A percentile compares a stretch with the other conserved stretches of the same genome.
These are phyloP conservation scores for Mycosphaerella arachidis DNA, from an alignment of 2,329 filamentous ascomycete genomes.

Conservation along the genomic window DNA sequence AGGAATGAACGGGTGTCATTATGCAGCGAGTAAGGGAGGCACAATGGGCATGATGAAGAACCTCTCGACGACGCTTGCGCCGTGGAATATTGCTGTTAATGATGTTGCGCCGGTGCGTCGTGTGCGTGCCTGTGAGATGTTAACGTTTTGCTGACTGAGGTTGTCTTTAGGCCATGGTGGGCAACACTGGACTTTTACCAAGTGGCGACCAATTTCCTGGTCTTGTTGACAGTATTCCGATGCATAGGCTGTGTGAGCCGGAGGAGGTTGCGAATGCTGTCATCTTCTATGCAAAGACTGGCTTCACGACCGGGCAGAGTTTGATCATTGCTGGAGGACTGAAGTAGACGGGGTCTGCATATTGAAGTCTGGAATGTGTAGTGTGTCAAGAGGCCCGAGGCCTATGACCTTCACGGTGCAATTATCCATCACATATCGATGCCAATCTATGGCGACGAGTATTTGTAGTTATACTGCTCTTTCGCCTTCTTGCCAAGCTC, in stretches of 20 bases:
- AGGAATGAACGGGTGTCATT: constrained; percentile 52
- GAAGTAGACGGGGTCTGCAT: constrained; percentile 13
- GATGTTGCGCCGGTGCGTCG: constrained; percentile 53
- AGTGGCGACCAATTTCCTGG: constrained; percentile 47
- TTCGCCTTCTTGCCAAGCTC: constrained; percentile 40
- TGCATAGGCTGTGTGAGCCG: constrained; percentile 53
- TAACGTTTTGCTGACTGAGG: background rate
- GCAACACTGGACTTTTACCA: constrained; percentile 52
- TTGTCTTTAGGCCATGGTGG: constrained; percentile 53
- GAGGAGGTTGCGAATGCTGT: constrained; percentile 58
- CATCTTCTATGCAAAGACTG: constrained; percentile 54
- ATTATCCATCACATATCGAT: background rate
- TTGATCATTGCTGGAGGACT: constrained; percentile 23
- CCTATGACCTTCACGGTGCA: background rate
- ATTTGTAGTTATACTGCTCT: constrained; percentile 46
- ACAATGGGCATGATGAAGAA: constrained; percentile 63
- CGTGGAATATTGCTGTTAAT: constrained; percentile 61
- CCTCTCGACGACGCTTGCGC: constrained; percentile 55
- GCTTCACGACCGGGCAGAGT: constrained; percentile 36
- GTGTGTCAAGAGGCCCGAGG: too few relatives aligned
- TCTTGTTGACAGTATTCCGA: constrained; percentile 55
- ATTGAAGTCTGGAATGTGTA: too few relatives aligned
- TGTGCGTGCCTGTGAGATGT: background rate
- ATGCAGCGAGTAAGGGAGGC: constrained; percentile 37
- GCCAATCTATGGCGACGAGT: constrained; percentile 23